These are phyloP conservation scores for Termitomyces sp. DNA, from an alignment of 768 basidiomycete species.

Conservation along the genomic window DNA sequence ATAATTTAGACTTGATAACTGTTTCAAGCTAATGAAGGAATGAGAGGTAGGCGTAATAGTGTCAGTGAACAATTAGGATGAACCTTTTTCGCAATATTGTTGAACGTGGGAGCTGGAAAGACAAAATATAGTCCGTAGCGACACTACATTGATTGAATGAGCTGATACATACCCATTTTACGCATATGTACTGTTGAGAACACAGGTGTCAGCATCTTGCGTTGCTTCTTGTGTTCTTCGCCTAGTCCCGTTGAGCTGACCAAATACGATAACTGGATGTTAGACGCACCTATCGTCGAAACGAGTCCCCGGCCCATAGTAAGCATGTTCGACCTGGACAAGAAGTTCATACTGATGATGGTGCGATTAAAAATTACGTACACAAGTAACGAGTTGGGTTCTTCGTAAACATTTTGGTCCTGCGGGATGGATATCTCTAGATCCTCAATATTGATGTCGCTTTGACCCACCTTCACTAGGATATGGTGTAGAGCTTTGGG, in stretches of 20 bases:
- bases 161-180: background rate
- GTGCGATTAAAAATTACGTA: background rate
- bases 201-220: slow-evolving; percentile 11
- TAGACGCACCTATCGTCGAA: slow-evolving; percentile 2
- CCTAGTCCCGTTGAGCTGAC: background rate
- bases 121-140: background rate
- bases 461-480: slow-evolving; percentile 24
- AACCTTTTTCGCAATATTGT: slow-evolving; percentile 14
- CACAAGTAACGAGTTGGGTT: background rate
- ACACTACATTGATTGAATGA: background rate
- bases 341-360: background rate
- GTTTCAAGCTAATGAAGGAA: background rate
- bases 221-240: slow-evolving; percentile 9
- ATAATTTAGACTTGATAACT: slow-evolving; percentile 1
- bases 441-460: slow-evolving; percentile 14
- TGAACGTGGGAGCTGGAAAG: slow-evolving; percentile 9
- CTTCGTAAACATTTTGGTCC: slow-evolving; percentile 6
- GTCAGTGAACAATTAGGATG: background rate
- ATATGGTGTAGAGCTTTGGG: slow-evolving; percentile 34
- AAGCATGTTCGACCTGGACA: background rate
- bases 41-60: background rate
- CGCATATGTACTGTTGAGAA: slow-evolving; percentile 11
- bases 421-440: background rate
- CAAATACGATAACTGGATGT: background rate
- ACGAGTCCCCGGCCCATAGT: background rate